Base-by-base conservation (phyloP, 495 filamentous ascomycete genomes). In the Neurospora africana region DNA sequence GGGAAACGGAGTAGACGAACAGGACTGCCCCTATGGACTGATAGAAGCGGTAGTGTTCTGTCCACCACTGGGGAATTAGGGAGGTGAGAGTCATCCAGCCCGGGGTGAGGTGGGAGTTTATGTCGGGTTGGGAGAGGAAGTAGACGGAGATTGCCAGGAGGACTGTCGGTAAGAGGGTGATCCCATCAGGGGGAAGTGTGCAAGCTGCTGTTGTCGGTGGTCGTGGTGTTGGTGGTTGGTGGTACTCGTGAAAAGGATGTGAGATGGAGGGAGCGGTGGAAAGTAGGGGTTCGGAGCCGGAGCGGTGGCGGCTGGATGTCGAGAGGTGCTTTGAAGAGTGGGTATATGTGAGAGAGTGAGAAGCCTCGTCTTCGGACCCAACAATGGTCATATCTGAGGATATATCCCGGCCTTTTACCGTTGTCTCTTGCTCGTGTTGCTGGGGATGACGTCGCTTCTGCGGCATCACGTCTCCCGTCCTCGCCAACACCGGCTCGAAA, bases 91-190 rank as follows among this genome's bases (percentile, higher is more conserved):
- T 75, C 5, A 79, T 71, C 80, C 80, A 85, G 2, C 83, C 83
- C 33, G 83, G 83, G 11, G 79, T 79, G 9, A 76, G 74, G 21
- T 76, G 76, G 15, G 79, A 75, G 9, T 79, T 78, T 19, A 76
- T 72, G 72, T 85, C 83, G 23, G 83, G 83, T 70, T 79, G 79
- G 39, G 79, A 80, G 79, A 84, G 81, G 17, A 85, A 72, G 68
- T 81, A 85, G 11, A 85, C 75, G 2, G 39, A 76, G 75, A 67
- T 38, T 17, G 2, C 8, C 30, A 30, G 30, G 43, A 33, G 43
- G n/a, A 30, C 0, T 6, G 19, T 36, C 2, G 41, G 41, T 17
- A 30, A 6, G 17, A 27, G 10, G 37, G 72, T 37, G n/a, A 41
- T 65, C 40, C 77, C 68, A 72, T 5, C 58, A 69, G 40, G 44